These are phyloP conservation scores for Claviceps pazoutovae DNA, from an alignment of 2,329 filamentous ascomycete species.

Conservation along the genomic window DNA sequence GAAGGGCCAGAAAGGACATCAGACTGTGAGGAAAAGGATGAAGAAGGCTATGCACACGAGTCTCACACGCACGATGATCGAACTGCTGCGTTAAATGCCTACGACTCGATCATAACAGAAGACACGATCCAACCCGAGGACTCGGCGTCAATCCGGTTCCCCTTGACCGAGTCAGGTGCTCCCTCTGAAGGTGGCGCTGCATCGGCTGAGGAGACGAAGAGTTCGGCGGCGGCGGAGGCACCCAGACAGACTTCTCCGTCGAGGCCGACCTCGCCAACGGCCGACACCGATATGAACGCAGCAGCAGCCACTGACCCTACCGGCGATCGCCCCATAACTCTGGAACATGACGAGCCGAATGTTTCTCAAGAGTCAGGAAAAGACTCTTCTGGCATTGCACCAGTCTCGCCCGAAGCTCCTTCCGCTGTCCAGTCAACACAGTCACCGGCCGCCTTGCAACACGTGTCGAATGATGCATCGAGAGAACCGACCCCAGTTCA, in stretches of 20 bases:
- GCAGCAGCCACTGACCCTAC: background rate
- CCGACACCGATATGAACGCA: background rate
- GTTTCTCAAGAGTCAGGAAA: background rate
- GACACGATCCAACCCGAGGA: constrained; percentile 25
- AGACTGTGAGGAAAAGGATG: constrained; percentile 14
- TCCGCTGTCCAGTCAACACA: background rate
- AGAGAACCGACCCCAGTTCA: background rate
- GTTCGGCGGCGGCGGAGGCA: constrained; percentile 1
- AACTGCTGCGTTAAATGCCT: constrained; percentile 12
- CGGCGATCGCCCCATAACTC: background rate
- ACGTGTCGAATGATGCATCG: background rate
- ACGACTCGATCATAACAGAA: constrained; percentile 22
- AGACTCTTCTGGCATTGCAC: background rate
- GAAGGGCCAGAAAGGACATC: constrained; percentile 11
- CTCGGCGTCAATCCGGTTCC: constrained; percentile 20
- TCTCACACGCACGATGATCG: constrained; percentile 10
- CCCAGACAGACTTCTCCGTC: constrained; percentile 2
- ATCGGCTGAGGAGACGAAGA: constrained; percentile 12
- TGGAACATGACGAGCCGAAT: background rate
- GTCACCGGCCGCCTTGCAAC: background rate
- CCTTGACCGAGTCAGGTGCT: constrained; percentile 16
- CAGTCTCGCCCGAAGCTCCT: background rate
- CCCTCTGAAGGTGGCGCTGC: constrained; percentile 14
- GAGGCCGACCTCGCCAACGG: constrained; percentile 11
- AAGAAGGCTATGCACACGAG: constrained; percentile 13